Base-by-base conservation (phyloP, 345 rosid genomes). In the Populus deltoides region DNA sequence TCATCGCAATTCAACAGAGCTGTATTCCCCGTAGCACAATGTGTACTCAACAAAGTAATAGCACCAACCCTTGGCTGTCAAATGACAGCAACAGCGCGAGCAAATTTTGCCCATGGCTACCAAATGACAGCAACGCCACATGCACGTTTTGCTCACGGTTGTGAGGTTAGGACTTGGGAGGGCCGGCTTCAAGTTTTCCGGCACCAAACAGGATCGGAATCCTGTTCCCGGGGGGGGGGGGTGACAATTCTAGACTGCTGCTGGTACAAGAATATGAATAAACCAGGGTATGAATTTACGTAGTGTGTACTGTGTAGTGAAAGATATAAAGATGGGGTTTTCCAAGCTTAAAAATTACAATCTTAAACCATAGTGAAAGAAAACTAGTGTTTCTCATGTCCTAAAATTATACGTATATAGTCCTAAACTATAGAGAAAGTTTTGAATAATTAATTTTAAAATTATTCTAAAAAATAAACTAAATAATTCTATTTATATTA, bases 1-100 rank as follows among this genome's bases (percentile, higher is more conserved):
- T 81, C 85, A 83, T 15, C 82, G 31, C 24, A 45, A 8, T 35
- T 73, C 20, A 15, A 7, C 10, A 16, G 3, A 22, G 61, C 8
- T 55, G 3, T 20, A 9, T 55, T 20, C 24, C 8, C 61, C 25
- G 8, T 7, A 0, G n/a, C 61, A 7, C 61, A 8, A 8, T 55
- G 11, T 22, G 53, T 3, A 49, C 61, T 9, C 25, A 22, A 2
- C 61, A 55, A 55, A 22, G 25, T 0, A 13, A 47, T 13, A 16
- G 20, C 61, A 55, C 10, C 61, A 55, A 55, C 61, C 24, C 61
- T 22, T 55, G 61, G 25, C 2, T 22, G 9, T 2, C 22, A n/a
- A 7, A 55, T 6, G 59, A 18, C 24, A 53, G 22, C 59, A 53
- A 53, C 51, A 13, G 5, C 24, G 4, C n/a, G 1, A 0, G 59